Percentiles rank a stretch among this genome's conserved stretches.
These are phyloP conservation scores for Moesziomyces antarcticus DNA, from an alignment of 1,284 basidiomycete genomes.

Conservation along the genomic window DNA sequence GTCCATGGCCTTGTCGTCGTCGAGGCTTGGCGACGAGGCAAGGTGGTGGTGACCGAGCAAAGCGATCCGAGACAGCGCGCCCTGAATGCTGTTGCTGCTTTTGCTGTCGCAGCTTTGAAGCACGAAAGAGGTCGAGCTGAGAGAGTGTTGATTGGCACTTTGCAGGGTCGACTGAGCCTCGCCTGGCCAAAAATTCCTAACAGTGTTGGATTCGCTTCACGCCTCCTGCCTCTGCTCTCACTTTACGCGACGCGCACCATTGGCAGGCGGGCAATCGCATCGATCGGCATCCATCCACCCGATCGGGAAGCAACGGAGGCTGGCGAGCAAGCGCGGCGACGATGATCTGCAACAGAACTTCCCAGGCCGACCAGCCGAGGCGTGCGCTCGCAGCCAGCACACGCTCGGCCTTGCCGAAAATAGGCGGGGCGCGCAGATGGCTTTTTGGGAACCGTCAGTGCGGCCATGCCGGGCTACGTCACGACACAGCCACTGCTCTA, in stretches of 20 bases:
- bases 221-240: constrained; percentile 9
- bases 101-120: no score
- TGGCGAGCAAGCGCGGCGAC: constrained; percentile 1
- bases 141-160: background rate
- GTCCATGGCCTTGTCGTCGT: constrained; percentile 12
- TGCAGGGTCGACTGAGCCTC: background rate
- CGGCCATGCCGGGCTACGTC: constrained; percentile 26
- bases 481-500: constrained; percentile 22
- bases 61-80: no score
- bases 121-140: no score
- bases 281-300: constrained; percentile 1
- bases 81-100: background rate
- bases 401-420: constrained; percentile 14
- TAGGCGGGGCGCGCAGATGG: constrained; percentile 3
- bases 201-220: constrained; percentile 1
- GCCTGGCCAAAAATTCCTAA: background rate
- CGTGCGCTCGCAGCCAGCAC: background rate
- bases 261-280: background rate
- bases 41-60: no score
- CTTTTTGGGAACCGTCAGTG: no score
- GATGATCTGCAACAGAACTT: constrained; percentile 21
- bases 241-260: constrained; percentile 22
- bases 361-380: constrained; percentile 11
- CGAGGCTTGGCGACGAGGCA: no score
- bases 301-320: no score